A percentile compares a stretch with the other conserved stretches of the same genome.
phyloP scores from a whole-genome alignment of 1,284 basidiomycete species.

The Spongispora temasekensis region DNA sequence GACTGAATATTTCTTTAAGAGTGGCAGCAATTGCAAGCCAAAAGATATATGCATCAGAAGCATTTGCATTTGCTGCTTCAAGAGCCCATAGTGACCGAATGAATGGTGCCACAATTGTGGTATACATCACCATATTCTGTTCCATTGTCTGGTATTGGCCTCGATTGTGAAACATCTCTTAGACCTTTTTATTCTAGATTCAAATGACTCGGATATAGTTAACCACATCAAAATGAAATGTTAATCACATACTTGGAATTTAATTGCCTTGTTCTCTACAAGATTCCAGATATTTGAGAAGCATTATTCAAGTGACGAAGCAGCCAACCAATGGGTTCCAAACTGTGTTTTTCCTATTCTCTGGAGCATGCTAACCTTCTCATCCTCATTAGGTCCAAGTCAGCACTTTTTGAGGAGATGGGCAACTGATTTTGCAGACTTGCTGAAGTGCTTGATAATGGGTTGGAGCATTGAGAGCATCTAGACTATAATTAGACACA shows the following conservation, averaged over 20 bases:
- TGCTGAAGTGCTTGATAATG: no score
- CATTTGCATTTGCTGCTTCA: background rate
- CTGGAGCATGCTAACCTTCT: conserved; percentile 1
- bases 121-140: background rate
- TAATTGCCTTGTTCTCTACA: background rate
- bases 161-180: no score
- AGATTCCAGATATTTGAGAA: background rate
- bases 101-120: background rate
- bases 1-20: background rate
- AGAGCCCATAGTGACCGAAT: background rate
- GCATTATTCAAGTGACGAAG: background rate
- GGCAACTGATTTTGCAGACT: no score
- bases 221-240: no score
- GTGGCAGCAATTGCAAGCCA: background rate
- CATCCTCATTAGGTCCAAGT: background rate
- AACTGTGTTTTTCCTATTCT: background rate
- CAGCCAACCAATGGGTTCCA: background rate
- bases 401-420: no score
- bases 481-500: no score
- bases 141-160: background rate
- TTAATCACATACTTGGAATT: no score
- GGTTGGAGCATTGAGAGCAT: no score
- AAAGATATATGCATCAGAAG: background rate
- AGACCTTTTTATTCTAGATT: no score
- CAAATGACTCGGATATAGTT: no score